Conservation (phyloP, 176 grass and related monocot species). For the Triticum monococcum region DNA sequence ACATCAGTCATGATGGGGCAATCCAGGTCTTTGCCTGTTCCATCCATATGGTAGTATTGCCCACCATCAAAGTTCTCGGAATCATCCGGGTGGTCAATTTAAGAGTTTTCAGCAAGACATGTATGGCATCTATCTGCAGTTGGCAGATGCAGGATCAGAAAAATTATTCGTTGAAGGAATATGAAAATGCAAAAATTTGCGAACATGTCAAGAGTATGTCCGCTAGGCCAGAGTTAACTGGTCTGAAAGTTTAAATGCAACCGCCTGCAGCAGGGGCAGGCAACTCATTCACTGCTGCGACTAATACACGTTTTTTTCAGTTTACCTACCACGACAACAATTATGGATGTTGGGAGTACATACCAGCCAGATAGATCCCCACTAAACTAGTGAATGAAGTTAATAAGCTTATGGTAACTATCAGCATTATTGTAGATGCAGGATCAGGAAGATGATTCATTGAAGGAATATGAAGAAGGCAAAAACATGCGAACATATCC, state of each 20-base stretch:
- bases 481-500: background rate
- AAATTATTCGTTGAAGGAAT: background rate
- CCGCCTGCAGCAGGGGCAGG: background rate
- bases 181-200: background rate
- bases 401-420: background rate
- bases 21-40: background rate
- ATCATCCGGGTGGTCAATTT: slow-evolving; percentile 22
- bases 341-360: background rate
- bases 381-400: too few species aligned
- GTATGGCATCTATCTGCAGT: background rate
- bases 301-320: background rate
- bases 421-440: background rate
- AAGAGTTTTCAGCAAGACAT: background rate
- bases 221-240: background rate
- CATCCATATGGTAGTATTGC: background rate
- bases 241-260: background rate
- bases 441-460: background rate
- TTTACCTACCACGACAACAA: background rate
- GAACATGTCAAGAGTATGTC: background rate
- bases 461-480: background rate
- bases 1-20: background rate
- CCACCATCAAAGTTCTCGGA: background rate
- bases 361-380: background rate
- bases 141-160: background rate
- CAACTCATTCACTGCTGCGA: background rate